Evolutionary conservation across 108 stramenopile species (phyloP).

Genomic region (Nitzschia inconspicua): DNA sequence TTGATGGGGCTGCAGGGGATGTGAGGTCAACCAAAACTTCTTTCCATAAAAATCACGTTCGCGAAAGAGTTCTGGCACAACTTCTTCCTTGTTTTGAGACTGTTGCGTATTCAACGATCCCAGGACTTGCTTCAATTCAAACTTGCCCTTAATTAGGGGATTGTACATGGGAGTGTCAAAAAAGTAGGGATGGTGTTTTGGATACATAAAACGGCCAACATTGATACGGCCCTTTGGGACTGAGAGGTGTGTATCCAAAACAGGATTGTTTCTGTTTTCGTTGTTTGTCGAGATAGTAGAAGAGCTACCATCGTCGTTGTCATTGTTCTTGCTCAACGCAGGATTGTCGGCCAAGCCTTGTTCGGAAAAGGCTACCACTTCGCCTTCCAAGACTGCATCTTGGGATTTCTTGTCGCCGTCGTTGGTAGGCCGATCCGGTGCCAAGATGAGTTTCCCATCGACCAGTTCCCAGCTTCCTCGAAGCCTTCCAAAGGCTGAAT

Average conservation of each 20-base stretch:
- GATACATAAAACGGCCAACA: conserved; percentile 61
- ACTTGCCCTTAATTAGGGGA: conserved; percentile 48
- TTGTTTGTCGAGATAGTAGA: neutral
- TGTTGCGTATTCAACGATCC: conserved; percentile 54
- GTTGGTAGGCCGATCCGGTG: conserved; percentile 62
- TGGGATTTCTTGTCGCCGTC: conserved; percentile 1
- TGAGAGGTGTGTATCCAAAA: conserved; percentile 60
- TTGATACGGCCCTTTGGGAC: conserved; percentile 74
- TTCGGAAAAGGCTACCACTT: conserved; percentile 48
- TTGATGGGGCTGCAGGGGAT: conserved; percentile 42
- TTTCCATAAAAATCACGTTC: conserved; percentile 61
- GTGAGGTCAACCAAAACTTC: conserved; percentile 62
- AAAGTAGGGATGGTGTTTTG: conserved; percentile 67
- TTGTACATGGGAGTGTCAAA: conserved; percentile 77
- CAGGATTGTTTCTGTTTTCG: neutral
- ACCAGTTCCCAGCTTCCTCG: conserved; percentile 76
- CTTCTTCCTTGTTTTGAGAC: conserved; percentile 29
- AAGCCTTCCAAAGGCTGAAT: conserved; percentile 12
- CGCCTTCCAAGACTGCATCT: conserved; percentile 73
- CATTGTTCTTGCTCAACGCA: conserved; percentile 16
- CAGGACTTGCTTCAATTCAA: conserved; percentile 68
- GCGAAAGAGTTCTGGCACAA: conserved; percentile 52
- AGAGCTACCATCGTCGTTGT: conserved; percentile 1
- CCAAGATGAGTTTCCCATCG: conserved; percentile 75
- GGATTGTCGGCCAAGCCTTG: conserved; percentile 52